Evolutionary conservation across 2,329 filamentous ascomycete species (phyloP).

Genomic region (Colletotrichum filicis): DNA sequence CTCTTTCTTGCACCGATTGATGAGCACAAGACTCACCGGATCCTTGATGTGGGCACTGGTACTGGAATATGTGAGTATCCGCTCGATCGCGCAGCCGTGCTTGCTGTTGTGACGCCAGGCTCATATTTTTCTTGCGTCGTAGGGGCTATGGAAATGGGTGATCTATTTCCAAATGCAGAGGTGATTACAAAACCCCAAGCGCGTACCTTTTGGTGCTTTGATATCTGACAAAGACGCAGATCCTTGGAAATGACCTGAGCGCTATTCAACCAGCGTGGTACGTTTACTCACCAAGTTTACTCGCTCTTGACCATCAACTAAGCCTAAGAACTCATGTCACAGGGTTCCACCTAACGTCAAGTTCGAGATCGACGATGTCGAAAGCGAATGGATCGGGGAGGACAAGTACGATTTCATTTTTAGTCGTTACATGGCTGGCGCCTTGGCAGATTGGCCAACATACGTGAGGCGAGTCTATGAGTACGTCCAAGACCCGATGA

Average conservation of each 20-base stretch:
- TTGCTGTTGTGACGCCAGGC: too few relatives aligned
- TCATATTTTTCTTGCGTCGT: neutral
- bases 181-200: slow-evolving; percentile 16
- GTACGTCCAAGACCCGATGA: slow-evolving; percentile 50
- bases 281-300: too few relatives aligned
- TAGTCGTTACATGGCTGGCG: slow-evolving; percentile 17
- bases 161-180: slow-evolving; percentile 43
- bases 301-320: neutral
- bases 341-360: slow-evolving; percentile 71
- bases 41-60: slow-evolving; percentile 57
- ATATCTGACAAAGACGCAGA: slow-evolving; percentile 49
- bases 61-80: slow-evolving; percentile 50
- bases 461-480: slow-evolving; percentile 7
- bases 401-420: slow-evolving; percentile 42
- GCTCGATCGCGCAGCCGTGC: too few relatives aligned
- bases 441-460: slow-evolving; percentile 19
- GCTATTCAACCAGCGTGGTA: slow-evolving; percentile 30
- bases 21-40: slow-evolving; percentile 43
- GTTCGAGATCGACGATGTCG: slow-evolving; percentile 74
- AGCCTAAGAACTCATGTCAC: neutral
- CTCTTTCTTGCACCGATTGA: slow-evolving; percentile 39
- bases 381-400: slow-evolving; percentile 54
- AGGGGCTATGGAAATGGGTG: slow-evolving; percentile 52
- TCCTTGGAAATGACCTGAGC: slow-evolving; percentile 45
- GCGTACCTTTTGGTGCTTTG: too few relatives aligned